Base-by-base conservation (phyloP, 2,329 filamentous ascomycete species). In the Cadophora gregata region DNA sequence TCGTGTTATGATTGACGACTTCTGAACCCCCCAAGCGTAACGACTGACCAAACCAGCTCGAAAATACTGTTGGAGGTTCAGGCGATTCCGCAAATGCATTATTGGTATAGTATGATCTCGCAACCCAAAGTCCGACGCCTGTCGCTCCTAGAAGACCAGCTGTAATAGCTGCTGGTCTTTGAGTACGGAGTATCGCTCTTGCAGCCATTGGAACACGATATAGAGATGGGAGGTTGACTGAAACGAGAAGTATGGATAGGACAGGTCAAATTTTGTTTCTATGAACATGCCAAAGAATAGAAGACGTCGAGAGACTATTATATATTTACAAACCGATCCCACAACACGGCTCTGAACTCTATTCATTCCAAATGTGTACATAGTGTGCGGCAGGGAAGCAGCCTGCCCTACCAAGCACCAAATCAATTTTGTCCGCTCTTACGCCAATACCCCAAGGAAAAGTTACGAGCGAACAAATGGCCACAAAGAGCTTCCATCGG, bases 1-100 rank as follows among this genome's bases (percentile, higher is more conserved):
- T 88, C 12, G 85, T 87, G 73, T 89, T 85, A 75, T 86, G 85
- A 72, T 85, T 88, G 67, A 88, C 81, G 38, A 77, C 69, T 72
- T 87, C 82, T 12, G 81, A 78, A 69, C 83, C 85, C 64, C 86
- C 78, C 2, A 89, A 78, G 1, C 59, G 62, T 14, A 72, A 47
- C 5, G 70, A 69, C 27, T 63, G 56, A 16, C 65, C 65, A 25
- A 64, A 58, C 27, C 48, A 47, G 7, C 62, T 36, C 19, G 65
- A 64, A 25, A 67, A 67, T 25, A 64, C 50, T 2, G 53, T 27
- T n/a, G 62, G 45, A 29, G 65, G 58, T 36, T 58, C 42, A 47
- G 24, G 47, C 6, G 61, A 61, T 16, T 67, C 65, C 12, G 65
- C 65, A 24, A 61, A 51, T 27, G 29, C 58, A 24, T 64, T 59